Percentiles rank a stretch among this genome's conserved stretches.
phyloP scores from a whole-genome alignment of 768 basidiomycete genomes.

The Russula abietina region DNA sequence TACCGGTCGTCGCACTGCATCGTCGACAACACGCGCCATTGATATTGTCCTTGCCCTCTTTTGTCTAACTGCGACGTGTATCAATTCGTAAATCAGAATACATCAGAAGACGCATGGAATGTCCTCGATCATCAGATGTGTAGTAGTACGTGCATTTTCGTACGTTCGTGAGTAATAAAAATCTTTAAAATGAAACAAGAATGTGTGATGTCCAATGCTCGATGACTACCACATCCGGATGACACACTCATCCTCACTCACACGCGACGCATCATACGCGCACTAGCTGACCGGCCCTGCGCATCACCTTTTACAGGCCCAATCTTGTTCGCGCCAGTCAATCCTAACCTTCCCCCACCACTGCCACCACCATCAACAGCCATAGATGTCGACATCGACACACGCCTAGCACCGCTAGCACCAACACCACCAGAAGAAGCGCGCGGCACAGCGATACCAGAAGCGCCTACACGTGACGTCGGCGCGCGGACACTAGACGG shows the following conservation, averaged over 20 bases:
- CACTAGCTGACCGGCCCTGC: neutral
- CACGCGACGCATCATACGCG: slow-evolving; percentile 11
- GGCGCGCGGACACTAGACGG: slow-evolving; percentile 11
- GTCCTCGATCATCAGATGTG: slow-evolving; percentile 8
- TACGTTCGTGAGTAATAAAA: slow-evolving; percentile 15
- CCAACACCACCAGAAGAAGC: neutral
- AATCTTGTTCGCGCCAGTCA: neutral
- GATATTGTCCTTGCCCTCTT: too few relatives aligned
- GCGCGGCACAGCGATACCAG: neutral
- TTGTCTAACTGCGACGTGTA: neutral
- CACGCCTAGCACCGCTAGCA: neutral
- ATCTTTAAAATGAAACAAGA: neutral
- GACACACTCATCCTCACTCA: neutral
- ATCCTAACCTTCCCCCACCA: neutral
- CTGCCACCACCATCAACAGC: neutral
- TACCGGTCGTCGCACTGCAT: neutral
- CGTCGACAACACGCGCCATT: too few relatives aligned
- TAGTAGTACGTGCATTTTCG: neutral
- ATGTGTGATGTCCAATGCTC: neutral
- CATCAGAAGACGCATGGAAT: neutral
- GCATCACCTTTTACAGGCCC: neutral
- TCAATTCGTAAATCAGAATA: neutral
- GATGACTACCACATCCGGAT: too few relatives aligned
- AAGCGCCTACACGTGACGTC: neutral
- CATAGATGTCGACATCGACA: neutral